These are phyloP conservation scores for Tulasnella sp. DNA, from an alignment of 768 basidiomycete species.

Conservation along the genomic window DNA sequence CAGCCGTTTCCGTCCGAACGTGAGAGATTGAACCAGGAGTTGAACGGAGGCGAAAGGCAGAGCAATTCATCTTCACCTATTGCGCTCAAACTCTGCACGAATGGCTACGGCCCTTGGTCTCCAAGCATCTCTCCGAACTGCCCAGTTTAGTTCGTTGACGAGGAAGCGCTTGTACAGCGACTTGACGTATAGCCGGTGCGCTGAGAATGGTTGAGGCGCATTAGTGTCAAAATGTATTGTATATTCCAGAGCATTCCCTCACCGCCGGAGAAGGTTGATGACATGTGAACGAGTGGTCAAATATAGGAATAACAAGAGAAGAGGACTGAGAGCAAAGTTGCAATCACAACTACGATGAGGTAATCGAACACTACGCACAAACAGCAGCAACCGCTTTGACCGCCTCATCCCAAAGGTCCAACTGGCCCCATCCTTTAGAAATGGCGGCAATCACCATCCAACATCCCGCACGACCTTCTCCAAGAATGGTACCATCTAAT, in stretches of 20 bases:
- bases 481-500: background rate
- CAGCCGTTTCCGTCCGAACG: background rate
- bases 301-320: background rate
- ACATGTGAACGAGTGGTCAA: conserved; percentile 5
- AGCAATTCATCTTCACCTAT: conserved; percentile 51
- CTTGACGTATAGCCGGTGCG: conserved; percentile 79
- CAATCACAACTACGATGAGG: conserved; percentile 1
- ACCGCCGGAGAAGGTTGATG: conserved; percentile 11
- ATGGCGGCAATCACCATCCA: conserved; percentile 23
- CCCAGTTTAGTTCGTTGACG: conserved; percentile 86
- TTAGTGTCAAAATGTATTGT: background rate
- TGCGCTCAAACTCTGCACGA: conserved; percentile 85
- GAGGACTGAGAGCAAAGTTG: background rate
- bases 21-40: conserved; percentile 22
- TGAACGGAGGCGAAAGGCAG: background rate
- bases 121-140: conserved; percentile 77
- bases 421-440: conserved; percentile 21
- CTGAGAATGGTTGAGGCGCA: conserved; percentile 30
- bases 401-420: conserved; percentile 24
- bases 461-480: conserved; percentile 17
- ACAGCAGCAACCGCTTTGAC: background rate
- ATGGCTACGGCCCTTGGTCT: conserved; percentile 76
- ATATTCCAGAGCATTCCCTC: background rate
- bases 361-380: conserved; percentile 7
- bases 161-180: conserved; percentile 84